A percentile compares a stretch with the other conserved stretches of the same genome.
phyloP scores from a whole-genome alignment of 257 asterid species.

The Solanum clarkiae region DNA sequence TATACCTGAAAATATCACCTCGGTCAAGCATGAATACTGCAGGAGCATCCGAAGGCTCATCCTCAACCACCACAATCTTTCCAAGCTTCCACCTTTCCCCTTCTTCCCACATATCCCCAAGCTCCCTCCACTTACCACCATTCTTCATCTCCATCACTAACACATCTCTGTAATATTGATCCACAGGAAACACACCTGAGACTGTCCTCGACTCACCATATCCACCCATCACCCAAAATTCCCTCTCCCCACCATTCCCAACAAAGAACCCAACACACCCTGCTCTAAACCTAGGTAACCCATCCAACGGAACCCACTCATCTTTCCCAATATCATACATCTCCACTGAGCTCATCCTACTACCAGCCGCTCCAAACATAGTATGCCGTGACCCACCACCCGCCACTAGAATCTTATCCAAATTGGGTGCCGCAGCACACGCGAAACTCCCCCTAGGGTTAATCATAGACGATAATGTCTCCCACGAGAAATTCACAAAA shows the following conservation, averaged over 20 bases:
- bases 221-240: conserved; percentile 99
- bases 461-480: conserved; percentile 63
- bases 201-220: conserved; percentile 81
- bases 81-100: conserved; percentile 77
- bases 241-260: conserved; percentile 35
- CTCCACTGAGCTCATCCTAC: conserved; percentile 89
- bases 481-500: conserved; percentile 47
- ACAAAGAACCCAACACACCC: conserved; percentile 80
- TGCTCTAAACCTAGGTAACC: conserved; percentile 87
- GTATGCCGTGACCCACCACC: conserved; percentile 92
- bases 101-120: conserved; percentile 96
- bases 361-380: conserved; percentile 86
- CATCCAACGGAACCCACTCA: conserved; percentile 83
- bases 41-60: conserved; percentile 22
- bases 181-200: conserved; percentile 81
- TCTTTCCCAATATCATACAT: conserved; percentile 75
- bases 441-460: conserved; percentile 90
- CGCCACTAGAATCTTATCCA: conserved; percentile 71
- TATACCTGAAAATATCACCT: conserved; percentile 64
- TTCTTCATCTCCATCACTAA: conserved; percentile 73
- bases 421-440: conserved; percentile 46
- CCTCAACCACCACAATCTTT: conserved; percentile 61
- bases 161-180: conserved; percentile 73
- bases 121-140: conserved; percentile 75
- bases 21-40: conserved; percentile 71